Conservation (phyloP, 441 rosid species). For the Mallotus japonicus region DNA sequence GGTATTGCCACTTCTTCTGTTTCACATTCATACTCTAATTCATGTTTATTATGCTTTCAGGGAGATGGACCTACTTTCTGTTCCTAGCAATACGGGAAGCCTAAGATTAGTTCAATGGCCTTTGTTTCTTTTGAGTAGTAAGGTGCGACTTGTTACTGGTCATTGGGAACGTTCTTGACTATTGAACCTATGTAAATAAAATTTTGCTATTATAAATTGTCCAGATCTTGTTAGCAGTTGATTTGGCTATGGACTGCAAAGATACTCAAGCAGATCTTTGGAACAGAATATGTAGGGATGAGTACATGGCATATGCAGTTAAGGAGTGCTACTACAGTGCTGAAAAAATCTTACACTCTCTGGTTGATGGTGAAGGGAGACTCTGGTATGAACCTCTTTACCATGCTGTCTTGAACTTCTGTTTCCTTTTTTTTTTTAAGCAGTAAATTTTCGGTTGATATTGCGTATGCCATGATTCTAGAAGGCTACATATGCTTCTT, state of each 20-base stretch:
- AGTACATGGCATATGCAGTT: conserved; percentile 98
- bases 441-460: background rate
- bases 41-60: conserved; percentile 40
- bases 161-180: background rate
- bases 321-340: conserved; percentile 90
- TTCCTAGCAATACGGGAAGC: conserved; percentile 96
- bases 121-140: conserved; percentile 96
- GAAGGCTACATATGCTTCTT: conserved; percentile 9
- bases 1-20: conserved; percentile 12
- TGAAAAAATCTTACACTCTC: conserved; percentile 75
- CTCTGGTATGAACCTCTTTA: conserved; percentile 60
- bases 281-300: conserved; percentile 82
- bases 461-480: background rate
- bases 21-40: conserved; percentile 3
- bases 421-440: background rate
- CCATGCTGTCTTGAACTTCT: conserved; percentile 10
- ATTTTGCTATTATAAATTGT: conserved; percentile 19
- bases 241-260: conserved; percentile 93
- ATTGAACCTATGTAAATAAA: conserved; percentile 24
- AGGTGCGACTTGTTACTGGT: conserved; percentile 51
- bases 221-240: conserved; percentile 92
- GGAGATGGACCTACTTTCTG: conserved; percentile 95
- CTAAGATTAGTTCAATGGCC: conserved; percentile 98
- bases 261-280: conserved; percentile 83
- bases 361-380: conserved; percentile 92